Evolutionary conservation across 768 basidiomycete species (phyloP).

Genomic region (Gautieria morchelliformis): DNA sequence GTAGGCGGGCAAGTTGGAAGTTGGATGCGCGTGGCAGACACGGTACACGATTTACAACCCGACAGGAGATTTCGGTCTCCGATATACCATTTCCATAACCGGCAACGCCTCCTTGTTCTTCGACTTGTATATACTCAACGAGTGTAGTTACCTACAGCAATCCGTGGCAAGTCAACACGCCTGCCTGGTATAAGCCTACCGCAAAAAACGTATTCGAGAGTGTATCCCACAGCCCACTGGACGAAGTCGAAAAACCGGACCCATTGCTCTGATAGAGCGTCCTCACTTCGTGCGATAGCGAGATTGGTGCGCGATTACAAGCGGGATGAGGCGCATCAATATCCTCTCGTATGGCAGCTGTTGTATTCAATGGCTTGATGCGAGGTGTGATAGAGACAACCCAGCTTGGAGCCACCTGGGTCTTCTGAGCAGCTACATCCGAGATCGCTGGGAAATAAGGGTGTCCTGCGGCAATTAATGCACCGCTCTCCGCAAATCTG

Average conservation of each 20-base stretch:
- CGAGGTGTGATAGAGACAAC: constrained; percentile 33
- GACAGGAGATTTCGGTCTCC: not conserved
- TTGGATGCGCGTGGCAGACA: not conserved
- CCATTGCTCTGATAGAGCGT: constrained; percentile 73
- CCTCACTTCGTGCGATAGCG: constrained; percentile 32
- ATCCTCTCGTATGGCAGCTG: constrained; percentile 20
- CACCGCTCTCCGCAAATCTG: constrained; percentile 34
- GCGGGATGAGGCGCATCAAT: constrained; percentile 39
- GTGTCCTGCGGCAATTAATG: constrained; percentile 56
- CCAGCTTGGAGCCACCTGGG: constrained; percentile 48
- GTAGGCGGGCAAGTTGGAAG: not conserved
- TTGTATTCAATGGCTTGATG: constrained; percentile 22
- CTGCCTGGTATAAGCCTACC: constrained; percentile 49
- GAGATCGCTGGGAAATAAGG: constrained; percentile 49
- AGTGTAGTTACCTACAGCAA: too few species aligned
- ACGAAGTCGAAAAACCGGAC: constrained; percentile 43
- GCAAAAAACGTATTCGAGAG: constrained; percentile 41
- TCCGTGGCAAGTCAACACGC: constrained; percentile 38
- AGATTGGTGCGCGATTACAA: constrained; percentile 28
- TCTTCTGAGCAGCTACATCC: constrained; percentile 34
- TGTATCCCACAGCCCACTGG: constrained; percentile 43
- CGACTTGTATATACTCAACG: too few species aligned
- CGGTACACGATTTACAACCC: not conserved
- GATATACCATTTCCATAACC: not conserved
- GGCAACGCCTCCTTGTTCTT: not conserved